Base-by-base conservation (phyloP, 2,329 filamentous ascomycete genomes). In the Ophiostoma sp. region DNA sequence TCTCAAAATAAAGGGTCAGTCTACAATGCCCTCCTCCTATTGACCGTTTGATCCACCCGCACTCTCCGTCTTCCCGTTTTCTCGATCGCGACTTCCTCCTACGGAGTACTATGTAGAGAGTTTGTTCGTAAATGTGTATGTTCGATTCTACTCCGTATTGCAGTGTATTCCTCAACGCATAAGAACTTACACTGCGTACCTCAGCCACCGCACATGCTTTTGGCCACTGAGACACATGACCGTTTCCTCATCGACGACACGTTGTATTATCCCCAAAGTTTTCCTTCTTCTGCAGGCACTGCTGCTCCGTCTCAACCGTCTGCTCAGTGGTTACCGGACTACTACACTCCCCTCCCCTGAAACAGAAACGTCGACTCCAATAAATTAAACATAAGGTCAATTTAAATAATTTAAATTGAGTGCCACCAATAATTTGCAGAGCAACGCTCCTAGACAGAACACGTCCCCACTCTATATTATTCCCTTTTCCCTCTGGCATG, bases 321-420 rank as follows among this genome's bases (percentile, higher is more conserved):
- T 31, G 27, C 27, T 31, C 27, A 31, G 1, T 31, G 27, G 27
- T 31, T 33, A 48, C 39, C 41, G 33, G 62, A 65, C 33, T 39
- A 17, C 20, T 13, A 15, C 31, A 36, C 27, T n/a, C 48, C 66
- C 57, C 68, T 70, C 72, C 65, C 71, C 71, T 71, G 71, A 72
- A 73, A 71, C 71, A 35, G 36, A 65, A 33, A 36, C 33, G 33
- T 65, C 62, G 62, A n/a, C n/a, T 27, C 20, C 33, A 65, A 39
- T 41, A 39, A 36, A 15, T 31, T 67, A 39, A 48, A 44, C 11
- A 31, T 10, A 44, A 39, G 66, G 44, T 67, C 71, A 72, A 72
- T 73, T 72, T 52, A 69, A 64, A 70, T 71, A 71, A 71, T 72
- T 72, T 72, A 67, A 41, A 67, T 68, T 67, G 68, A 67, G 70